Percentiles rank a stretch among this genome's conserved stretches.
Conservation (phyloP, 2,329 filamentous ascomycete species). For the Botrytis byssoidea region DNA sequence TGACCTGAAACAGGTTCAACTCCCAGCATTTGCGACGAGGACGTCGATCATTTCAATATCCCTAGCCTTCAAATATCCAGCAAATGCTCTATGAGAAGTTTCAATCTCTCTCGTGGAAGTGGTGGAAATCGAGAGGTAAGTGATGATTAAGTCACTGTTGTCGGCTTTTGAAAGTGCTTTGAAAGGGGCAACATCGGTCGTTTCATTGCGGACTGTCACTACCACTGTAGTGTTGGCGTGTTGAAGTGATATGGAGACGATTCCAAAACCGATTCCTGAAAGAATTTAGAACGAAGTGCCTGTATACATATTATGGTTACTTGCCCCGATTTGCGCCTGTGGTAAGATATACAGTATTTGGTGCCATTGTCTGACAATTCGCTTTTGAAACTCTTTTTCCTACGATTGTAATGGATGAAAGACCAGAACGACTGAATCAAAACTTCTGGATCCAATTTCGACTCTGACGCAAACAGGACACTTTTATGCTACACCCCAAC, state of each 20-base stretch:
- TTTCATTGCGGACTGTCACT: constrained; percentile 41
- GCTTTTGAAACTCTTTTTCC: too few species aligned
- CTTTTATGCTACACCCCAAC: too few species aligned
- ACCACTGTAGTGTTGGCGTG: constrained; percentile 43
- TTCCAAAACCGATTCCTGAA: constrained; percentile 39
- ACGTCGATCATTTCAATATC: constrained; percentile 47
- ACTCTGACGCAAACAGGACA: too few species aligned
- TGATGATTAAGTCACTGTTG: constrained; percentile 42
- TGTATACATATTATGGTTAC: not conserved
- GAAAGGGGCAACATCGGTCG: constrained; percentile 34
- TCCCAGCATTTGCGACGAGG: constrained; percentile 53
- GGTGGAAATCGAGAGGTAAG: constrained; percentile 34
- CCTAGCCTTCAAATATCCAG: constrained; percentile 17
- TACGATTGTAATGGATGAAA: too few species aligned
- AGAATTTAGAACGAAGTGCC: not conserved
- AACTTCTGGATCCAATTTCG: too few species aligned
- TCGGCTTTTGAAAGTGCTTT: constrained; percentile 25
- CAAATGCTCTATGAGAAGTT: constrained; percentile 2
- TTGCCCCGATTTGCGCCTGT: too few species aligned
- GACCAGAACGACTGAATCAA: too few species aligned
- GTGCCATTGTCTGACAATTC: too few species aligned
- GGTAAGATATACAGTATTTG: too few species aligned
- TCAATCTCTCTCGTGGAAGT: constrained; percentile 29
- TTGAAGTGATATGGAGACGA: constrained; percentile 40
- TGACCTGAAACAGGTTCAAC: constrained; percentile 37